Conservation (phyloP, 1,139 yeast genomes). For the Yamadazyma buinensis region DNA sequence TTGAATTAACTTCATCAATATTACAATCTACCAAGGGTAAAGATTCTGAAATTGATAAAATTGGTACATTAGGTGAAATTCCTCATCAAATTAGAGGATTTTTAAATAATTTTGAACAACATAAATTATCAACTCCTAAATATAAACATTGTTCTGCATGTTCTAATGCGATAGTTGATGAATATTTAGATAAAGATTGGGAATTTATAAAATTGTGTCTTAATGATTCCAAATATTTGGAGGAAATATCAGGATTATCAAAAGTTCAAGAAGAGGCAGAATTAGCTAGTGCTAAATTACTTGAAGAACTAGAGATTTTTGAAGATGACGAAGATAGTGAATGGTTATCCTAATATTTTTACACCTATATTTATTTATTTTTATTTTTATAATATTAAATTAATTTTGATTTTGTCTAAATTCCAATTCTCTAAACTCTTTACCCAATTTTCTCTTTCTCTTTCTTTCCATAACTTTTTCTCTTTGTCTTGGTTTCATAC, state of each 20-base stretch:
- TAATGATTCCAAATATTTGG: conserved; percentile 61
- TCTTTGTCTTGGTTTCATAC: conserved; percentile 78
- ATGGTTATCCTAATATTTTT: conserved; percentile 5
- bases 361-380: not conserved
- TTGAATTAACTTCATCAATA: conserved; percentile 73
- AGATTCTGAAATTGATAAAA: conserved; percentile 37
- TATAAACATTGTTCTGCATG: conserved; percentile 86
- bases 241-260: conserved; percentile 71
- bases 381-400: no score
- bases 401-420: conserved; percentile 20
- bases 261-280: conserved; percentile 75
- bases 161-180: conserved; percentile 52
- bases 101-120: conserved; percentile 57
- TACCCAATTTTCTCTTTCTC: conserved; percentile 89
- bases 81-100: conserved; percentile 94
- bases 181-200: conserved; percentile 63
- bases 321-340: conserved; percentile 32
- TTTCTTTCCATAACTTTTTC: conserved; percentile 89
- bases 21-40: conserved; percentile 58
- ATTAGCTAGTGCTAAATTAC: conserved; percentile 40
- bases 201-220: conserved; percentile 70
- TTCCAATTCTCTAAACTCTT: conserved; percentile 81
- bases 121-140: conserved; percentile 66
- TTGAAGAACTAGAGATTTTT: conserved; percentile 36
- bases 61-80: conserved; percentile 57